Conservation (phyloP, 148 eudicot species). For the Spergularia marina region DNA sequence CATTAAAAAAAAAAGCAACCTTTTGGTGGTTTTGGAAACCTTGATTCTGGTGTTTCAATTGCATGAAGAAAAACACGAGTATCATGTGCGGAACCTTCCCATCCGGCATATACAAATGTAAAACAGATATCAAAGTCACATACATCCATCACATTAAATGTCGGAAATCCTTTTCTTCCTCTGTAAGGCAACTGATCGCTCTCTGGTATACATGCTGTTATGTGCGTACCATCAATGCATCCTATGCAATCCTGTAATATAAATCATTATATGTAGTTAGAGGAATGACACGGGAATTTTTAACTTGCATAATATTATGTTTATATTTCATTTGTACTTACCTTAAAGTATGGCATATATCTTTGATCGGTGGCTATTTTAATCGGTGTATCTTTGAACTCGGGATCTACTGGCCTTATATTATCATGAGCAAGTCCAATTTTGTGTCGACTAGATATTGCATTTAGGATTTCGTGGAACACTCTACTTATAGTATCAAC, state of each 20-base stretch:
- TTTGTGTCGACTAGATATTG: neutral
- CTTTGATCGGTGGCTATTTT: neutral
- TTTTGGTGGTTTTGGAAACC: too few species aligned
- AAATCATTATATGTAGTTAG: too few species aligned
- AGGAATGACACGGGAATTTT: too few species aligned
- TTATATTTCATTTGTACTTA: neutral
- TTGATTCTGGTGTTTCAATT: too few species aligned
- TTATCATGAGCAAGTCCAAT: neutral
- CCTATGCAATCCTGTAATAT: neutral
- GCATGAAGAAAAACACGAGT: too few species aligned
- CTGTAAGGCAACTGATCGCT: neutral
- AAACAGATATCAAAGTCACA: neutral
- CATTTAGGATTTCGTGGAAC: neutral
- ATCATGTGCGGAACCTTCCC: too few species aligned
- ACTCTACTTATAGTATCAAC: constrained; percentile 7
- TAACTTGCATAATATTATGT: neutral
- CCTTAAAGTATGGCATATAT: neutral
- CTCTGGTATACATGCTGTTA: neutral
- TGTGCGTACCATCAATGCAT: constrained; percentile 1
- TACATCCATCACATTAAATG: neutral
- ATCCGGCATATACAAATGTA: too few species aligned
- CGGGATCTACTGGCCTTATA: neutral
- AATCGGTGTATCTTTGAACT: neutral
- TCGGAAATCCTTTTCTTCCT: neutral
- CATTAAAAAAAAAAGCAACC: too few species aligned